Evolutionary conservation across 2,329 filamentous ascomycete species (phyloP).

Genomic region (Trichophaea hybrida): DNA sequence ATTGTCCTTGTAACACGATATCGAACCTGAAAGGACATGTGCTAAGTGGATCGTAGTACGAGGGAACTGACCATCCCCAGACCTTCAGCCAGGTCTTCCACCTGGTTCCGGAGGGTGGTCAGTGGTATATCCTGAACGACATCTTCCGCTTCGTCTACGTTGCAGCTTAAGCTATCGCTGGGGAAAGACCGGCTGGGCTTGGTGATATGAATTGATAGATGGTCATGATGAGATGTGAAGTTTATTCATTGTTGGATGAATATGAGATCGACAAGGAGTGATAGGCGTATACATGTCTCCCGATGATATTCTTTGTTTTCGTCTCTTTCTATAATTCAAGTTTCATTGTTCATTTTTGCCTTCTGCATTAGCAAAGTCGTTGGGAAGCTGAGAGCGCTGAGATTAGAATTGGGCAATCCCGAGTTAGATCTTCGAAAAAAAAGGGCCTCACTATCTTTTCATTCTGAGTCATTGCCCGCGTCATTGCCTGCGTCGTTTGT

Average conservation of each 20-base stretch:
- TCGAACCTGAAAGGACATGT: not conserved
- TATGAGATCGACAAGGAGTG: too few species aligned
- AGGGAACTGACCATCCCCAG: constrained; percentile 75
- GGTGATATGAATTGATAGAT: too few species aligned
- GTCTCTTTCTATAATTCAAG: not conserved
- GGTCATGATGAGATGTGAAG: too few species aligned
- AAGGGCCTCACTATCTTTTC: too few species aligned
- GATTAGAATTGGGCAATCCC: not conserved
- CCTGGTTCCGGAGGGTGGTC: constrained; percentile 55
- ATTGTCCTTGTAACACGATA: not conserved
- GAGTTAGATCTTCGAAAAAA: not conserved
- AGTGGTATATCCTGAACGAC: constrained; percentile 85
- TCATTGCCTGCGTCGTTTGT: too few species aligned
- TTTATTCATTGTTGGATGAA: too few species aligned
- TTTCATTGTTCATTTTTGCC: not conserved
- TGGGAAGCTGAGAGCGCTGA: not conserved
- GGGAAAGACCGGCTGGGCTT: not conserved
- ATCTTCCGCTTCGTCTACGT: constrained; percentile 78
- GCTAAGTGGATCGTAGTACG: constrained; percentile 45
- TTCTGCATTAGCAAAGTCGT: not conserved
- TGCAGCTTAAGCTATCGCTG: constrained; percentile 29
- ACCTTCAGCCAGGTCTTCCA: constrained; percentile 85
- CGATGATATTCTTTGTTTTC: not conserved
- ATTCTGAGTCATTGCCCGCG: too few species aligned
- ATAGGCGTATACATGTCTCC: not conserved